Percentiles rank a stretch among this genome's conserved stretches.
Conservation (phyloP, 345 rosid genomes). For the Cardamine chenopodiifolia region DNA sequence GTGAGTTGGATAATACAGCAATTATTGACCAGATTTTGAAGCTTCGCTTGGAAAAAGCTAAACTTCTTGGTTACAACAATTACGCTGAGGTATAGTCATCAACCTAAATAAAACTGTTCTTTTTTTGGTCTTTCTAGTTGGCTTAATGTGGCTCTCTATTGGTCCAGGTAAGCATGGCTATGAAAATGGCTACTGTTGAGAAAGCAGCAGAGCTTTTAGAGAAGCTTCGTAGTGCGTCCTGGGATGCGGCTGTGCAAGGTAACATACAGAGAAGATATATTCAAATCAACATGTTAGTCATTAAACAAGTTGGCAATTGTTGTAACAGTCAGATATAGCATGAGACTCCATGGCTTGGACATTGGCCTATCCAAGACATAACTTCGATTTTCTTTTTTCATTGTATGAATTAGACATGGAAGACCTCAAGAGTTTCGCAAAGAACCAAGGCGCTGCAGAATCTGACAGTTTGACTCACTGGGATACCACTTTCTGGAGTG, state of each 20-base stretch:
- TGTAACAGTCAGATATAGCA: conserved; percentile 1
- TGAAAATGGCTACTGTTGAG: conserved; percentile 91
- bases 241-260: conserved; percentile 92
- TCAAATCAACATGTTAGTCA: background rate
- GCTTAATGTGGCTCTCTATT: conserved; percentile 33
- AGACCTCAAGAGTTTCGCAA: conserved; percentile 72
- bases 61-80: conserved; percentile 73
- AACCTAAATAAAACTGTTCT: conserved; percentile 8
- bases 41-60: conserved; percentile 81
- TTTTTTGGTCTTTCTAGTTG: background rate
- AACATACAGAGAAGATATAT: conserved; percentile 14
- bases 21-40: conserved; percentile 74
- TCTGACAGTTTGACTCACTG: conserved; percentile 72
- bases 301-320: background rate
- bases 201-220: conserved; percentile 82
- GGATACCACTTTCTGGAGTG: conserved; percentile 91
- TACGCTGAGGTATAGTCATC: conserved; percentile 73
- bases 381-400: background rate
- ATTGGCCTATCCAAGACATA: conserved; percentile 9
- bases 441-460: conserved; percentile 76
- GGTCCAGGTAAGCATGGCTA: conserved; percentile 86
- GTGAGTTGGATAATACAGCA: conserved; percentile 73
- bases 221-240: conserved; percentile 81
- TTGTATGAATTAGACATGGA: conserved; percentile 62
- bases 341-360: background rate